A percentile compares a stretch with the other conserved stretches of the same genome.
These are phyloP conservation scores for Mycena amicta DNA, from an alignment of 768 basidiomycete genomes.

Conservation along the genomic window DNA sequence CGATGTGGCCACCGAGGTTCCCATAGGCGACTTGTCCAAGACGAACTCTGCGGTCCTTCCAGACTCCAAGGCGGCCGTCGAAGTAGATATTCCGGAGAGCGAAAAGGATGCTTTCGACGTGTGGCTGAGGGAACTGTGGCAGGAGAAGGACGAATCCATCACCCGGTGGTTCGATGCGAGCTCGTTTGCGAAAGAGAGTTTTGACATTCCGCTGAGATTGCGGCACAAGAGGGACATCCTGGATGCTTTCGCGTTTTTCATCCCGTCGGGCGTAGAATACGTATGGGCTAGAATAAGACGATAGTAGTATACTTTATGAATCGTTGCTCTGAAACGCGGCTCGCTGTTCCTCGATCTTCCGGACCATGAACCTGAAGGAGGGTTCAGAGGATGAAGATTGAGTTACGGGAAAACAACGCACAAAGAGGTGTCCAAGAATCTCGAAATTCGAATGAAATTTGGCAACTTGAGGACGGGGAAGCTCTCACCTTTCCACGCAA, in stretches of 20 bases:
- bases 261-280: constrained; percentile 56
- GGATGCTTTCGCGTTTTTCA: constrained; percentile 72
- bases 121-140: constrained; percentile 86
- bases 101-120: constrained; percentile 73
- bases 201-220: constrained; percentile 65
- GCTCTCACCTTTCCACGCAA: constrained; percentile 74
- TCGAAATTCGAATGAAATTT: no score
- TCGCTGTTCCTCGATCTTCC: constrained; percentile 56
- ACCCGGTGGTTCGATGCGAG: constrained; percentile 61
- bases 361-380: constrained; percentile 81
- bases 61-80: constrained; percentile 33
- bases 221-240: constrained; percentile 56
- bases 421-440: constrained; percentile 94
- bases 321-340: no score
- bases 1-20: constrained; percentile 64
- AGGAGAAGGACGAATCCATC: constrained; percentile 81
- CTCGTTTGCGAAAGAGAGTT: constrained; percentile 38
- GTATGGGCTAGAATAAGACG: constrained; percentile 46
- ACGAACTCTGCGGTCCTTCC: constrained; percentile 34
- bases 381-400: no score
- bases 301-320: no score
- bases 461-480: no score
- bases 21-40: constrained; percentile 62
- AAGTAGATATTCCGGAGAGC: constrained; percentile 53
- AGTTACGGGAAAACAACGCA: no score